These are phyloP conservation scores for Leishmania tarentolae DNA, from an alignment of 208 protist genomes.

Conservation along the genomic window DNA sequence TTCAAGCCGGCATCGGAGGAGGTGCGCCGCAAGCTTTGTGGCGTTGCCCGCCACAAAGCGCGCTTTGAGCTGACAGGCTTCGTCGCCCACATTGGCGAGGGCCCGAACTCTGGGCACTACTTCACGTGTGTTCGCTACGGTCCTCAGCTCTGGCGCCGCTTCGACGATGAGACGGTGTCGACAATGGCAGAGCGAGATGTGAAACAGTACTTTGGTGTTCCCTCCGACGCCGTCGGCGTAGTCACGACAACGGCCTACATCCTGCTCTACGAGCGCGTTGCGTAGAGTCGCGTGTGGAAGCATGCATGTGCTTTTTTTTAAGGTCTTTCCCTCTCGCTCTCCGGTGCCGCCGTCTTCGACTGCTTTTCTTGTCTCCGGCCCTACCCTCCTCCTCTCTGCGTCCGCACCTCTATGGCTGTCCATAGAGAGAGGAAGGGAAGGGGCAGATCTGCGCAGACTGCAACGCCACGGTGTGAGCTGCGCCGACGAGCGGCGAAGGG, in stretches of 20 bases:
- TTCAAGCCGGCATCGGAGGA: conserved; percentile 44
- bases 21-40: conserved; percentile 50
- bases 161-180: conserved; percentile 88
- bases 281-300: conserved; percentile 33
- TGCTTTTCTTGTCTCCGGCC: not conserved
- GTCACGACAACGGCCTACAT: conserved; percentile 88
- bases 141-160: conserved; percentile 80
- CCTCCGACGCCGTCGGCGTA: conserved; percentile 51
- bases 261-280: conserved; percentile 86
- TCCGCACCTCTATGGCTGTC: not conserved
- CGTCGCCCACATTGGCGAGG: conserved; percentile 86
- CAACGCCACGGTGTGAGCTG: not conserved
- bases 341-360: not conserved
- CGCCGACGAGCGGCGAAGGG: not conserved
- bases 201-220: conserved; percentile 84
- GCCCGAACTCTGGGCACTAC: conserved; percentile 89
- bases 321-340: conserved; percentile 4
- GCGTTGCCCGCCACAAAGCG: conserved; percentile 68
- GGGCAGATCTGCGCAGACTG: not conserved
- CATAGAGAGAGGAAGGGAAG: not conserved
- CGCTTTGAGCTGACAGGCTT: conserved; percentile 89
- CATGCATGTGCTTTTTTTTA: too few relatives aligned
- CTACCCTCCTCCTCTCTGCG: not conserved
- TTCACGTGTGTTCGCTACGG: conserved; percentile 87
- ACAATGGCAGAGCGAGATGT: conserved; percentile 80